Evolutionary conservation across 768 basidiomycete genomes (phyloP).

Genomic region (Tulasnella sp.): DNA sequence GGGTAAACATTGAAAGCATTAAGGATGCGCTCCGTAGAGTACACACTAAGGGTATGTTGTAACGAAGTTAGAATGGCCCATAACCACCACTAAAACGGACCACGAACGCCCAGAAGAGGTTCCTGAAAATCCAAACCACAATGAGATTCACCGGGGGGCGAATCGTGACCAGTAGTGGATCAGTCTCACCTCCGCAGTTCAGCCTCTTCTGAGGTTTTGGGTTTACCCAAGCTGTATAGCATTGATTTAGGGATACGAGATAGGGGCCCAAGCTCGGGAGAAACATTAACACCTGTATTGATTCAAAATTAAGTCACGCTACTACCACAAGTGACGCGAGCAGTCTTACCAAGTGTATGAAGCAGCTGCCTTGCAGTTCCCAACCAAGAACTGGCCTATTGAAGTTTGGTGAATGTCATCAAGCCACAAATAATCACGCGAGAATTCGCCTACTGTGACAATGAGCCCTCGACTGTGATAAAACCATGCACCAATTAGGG

Average conservation of each 20-base stretch:
- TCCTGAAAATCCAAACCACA: too few species aligned
- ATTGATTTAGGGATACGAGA: background rate
- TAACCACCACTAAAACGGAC: too few species aligned
- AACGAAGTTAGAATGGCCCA: background rate
- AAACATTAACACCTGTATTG: background rate
- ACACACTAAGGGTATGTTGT: background rate
- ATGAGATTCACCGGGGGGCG: too few species aligned
- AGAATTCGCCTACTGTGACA: background rate
- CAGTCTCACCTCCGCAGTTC: background rate
- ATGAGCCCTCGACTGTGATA: background rate
- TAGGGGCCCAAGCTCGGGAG: background rate
- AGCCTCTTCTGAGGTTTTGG: background rate
- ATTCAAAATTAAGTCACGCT: background rate
- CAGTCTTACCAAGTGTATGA: background rate
- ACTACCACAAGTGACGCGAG: background rate
- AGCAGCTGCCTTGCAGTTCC: background rate
- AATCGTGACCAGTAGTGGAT: too few species aligned
- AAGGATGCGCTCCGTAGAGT: background rate
- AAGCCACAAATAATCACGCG: background rate
- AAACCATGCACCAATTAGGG: background rate
- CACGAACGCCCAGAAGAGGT: constrained; percentile 1
- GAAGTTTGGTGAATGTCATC: background rate
- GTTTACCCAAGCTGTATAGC: background rate
- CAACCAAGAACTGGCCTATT: background rate
- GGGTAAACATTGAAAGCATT: constrained; percentile 4